phyloP scores from a whole-genome alignment of 495 filamentous ascomycete genomes.

The Podospora fimiseda region DNA sequence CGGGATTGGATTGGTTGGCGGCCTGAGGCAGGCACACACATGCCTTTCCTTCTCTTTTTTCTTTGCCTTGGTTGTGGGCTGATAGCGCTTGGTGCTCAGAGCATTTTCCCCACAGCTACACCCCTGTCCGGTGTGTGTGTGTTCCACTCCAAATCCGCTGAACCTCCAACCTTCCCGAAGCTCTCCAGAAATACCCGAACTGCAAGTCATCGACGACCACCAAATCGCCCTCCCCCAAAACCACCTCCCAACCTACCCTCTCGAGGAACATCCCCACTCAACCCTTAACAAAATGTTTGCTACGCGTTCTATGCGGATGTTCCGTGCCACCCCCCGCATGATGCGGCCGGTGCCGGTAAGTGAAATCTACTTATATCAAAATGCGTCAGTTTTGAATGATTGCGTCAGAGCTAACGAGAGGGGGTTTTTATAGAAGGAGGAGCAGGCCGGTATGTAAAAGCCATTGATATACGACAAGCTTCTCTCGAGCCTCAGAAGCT shows the following conservation, averaged over 20 bases:
- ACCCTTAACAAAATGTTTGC: constrained; percentile 55
- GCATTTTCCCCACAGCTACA: no score
- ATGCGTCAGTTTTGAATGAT: constrained; percentile 14
- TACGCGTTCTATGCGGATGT: constrained; percentile 49
- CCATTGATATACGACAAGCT: constrained; percentile 23
- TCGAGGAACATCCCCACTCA: constrained; percentile 28
- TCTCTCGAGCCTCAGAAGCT: background rate
- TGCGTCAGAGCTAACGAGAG: constrained; percentile 27
- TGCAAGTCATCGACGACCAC: constrained; percentile 1
- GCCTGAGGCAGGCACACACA: constrained; percentile 19
- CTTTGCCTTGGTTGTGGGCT: constrained; percentile 15
- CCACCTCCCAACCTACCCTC: constrained; percentile 6
- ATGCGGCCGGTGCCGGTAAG: constrained; percentile 78
- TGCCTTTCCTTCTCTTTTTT: background rate
- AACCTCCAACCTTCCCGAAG: constrained; percentile 11
- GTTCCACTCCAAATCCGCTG: constrained; percentile 7
- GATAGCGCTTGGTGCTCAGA: constrained; percentile 15
- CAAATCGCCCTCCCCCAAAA: constrained; percentile 1
- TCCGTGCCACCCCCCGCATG: constrained; percentile 56
- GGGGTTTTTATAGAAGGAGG: constrained; percentile 63
- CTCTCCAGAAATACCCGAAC: constrained; percentile 9
- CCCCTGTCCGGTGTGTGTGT: constrained; percentile 17
- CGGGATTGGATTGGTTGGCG: constrained; percentile 2
- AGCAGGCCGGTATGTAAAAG: constrained; percentile 68
- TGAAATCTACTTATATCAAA: constrained; percentile 14